Conservation (phyloP, 345 rosid species). For the Eucalyptus pauciflora region DNA sequence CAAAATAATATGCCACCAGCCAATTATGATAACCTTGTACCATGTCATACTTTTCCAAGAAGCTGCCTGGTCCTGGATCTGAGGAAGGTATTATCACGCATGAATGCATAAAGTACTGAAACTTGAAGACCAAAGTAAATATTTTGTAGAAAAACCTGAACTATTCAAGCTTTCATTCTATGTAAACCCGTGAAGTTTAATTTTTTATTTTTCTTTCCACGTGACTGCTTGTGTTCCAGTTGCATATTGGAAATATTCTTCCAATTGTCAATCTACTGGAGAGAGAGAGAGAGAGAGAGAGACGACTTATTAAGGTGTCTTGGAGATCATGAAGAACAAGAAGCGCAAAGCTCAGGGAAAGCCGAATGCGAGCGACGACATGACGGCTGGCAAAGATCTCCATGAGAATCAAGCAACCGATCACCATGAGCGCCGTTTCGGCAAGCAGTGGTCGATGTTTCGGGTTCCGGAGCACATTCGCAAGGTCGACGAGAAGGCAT, state of each 20-base stretch:
- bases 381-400: background rate
- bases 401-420: background rate
- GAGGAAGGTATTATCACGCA: background rate
- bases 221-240: background rate
- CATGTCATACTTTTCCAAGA: background rate
- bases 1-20: background rate
- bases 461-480: background rate
- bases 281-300: background rate
- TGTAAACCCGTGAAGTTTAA: background rate
- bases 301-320: background rate
- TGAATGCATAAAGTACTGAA: background rate
- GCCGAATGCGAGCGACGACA: background rate
- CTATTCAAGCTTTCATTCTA: background rate
- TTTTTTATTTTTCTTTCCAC: background rate
- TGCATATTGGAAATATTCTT: background rate
- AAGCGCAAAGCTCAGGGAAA: background rate
- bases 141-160: background rate
- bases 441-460: background rate
- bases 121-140: background rate
- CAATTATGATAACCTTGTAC: background rate
- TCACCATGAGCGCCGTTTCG: background rate
- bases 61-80: background rate
- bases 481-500: background rate
- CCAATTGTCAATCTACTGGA: background rate
- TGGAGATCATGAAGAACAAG: background rate